Base-by-base conservation (phyloP, 2,329 filamentous ascomycete species). In the Coniella lustricola region DNA sequence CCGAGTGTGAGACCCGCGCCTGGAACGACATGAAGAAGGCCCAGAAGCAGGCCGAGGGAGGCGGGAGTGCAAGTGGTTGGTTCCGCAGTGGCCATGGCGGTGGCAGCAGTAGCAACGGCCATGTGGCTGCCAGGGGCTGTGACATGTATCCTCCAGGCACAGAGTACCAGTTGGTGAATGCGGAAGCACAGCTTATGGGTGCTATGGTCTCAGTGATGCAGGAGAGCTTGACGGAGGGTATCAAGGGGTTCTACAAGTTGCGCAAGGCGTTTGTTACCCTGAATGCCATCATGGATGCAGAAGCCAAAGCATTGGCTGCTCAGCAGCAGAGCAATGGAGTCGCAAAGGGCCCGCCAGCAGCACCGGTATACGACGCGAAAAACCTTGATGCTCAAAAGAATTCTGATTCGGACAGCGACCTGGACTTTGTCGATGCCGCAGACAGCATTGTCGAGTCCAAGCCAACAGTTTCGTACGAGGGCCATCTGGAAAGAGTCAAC, bases 191-290 rank as follows among this genome's bases (percentile, higher is more conserved):
- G 65, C 74, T 96, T 54, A 95, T 96, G 85, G 79, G 81, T 49
- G 90, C 90, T 0, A 84, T 98, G 1, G 82, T 96, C 1, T 88
- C 82, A 0, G 87, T 97, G 14, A 70, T 97, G 58, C 94, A 94
- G 56, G 93, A 97, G 70, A 95, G 87, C 62, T 68, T 97, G 58
- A 91, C 90, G 0, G 93, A 97, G 64, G 89, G 83, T 14, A 79
- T 97, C 64, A 89, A 85, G 66, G 89, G 89, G 5, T 97, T 97
- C 61, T 94, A 95, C 62, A 95, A 93, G 66, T 68, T 97, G 57
- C 77, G 91, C 53, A 95, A 94, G 63, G 91, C 91, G 0, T 97
- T 87, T 60, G 71, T 89, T 34, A 85, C 89, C 0, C 72, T 98
- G 3, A 86, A 95, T 59, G 76, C 75, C 9, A 87, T 98, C 48